phyloP scores from a whole-genome alignment of 148 eudicot genomes.

The Rhododendron mucronatum region DNA sequence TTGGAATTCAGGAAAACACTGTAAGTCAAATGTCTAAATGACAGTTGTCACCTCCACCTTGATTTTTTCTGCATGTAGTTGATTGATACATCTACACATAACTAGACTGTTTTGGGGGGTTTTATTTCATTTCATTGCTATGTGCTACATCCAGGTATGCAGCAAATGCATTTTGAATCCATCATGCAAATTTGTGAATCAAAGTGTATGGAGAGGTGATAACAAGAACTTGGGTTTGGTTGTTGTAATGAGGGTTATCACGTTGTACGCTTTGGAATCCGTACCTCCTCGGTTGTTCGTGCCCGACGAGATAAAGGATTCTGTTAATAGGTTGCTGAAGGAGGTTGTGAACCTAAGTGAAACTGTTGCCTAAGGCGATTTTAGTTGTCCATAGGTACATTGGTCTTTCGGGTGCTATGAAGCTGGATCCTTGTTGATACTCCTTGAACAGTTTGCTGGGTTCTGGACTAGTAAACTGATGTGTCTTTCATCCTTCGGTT shows the following conservation, averaged over 20 bases:
- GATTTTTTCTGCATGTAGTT: not conserved
- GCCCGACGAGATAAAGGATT: constrained; percentile 51
- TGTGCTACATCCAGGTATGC: constrained; percentile 52
- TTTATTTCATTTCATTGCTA: not conserved
- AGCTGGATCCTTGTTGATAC: not conserved
- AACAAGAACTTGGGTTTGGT: constrained; percentile 36
- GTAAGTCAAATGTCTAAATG: constrained; percentile 28
- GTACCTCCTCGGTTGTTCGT: constrained; percentile 42
- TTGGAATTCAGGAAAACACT: constrained; percentile 46
- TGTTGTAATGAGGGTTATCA: constrained; percentile 51
- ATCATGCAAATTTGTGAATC: constrained; percentile 60
- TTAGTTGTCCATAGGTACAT: not conserved
- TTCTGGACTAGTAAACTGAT: not conserved
- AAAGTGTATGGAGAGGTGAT: constrained; percentile 30
- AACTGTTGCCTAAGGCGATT: constrained; percentile 16
- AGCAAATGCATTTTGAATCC: constrained; percentile 40
- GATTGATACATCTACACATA: not conserved
- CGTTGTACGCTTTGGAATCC: constrained; percentile 54
- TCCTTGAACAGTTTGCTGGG: not conserved
- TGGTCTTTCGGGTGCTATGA: not conserved
- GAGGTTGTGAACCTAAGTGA: constrained; percentile 46
- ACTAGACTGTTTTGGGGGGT: too few species aligned
- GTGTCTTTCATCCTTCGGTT: not conserved
- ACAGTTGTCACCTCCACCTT: not conserved
- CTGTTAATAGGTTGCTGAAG: constrained; percentile 49